Evolutionary conservation across 441 rosid genomes (phyloP), one percentile per base, ranked within the genome.

Genomic region (Populus trichocarpa): DNA sequence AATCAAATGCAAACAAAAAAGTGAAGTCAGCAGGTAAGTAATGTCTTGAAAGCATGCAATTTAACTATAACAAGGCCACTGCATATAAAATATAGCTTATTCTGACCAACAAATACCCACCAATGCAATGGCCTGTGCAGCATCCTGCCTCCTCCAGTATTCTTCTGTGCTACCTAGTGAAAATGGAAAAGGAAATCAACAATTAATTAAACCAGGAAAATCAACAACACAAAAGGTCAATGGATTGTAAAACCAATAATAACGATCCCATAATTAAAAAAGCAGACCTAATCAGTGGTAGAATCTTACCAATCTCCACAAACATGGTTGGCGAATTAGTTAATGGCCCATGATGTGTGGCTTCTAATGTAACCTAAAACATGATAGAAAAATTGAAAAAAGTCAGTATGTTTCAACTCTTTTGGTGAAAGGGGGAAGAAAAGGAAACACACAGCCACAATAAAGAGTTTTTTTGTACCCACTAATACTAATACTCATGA

Each of bases 331-430:
- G 97, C 63, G 86, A 88, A 76, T 22, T 89, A 25, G 97, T 93
- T 68, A 87, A 73, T 8, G 97, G 94, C 74, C 97, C 97, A 88
- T 94, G 98, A 83, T 93, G 97, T 82, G 97, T 93, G 26, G 84
- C 98, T 86, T 94, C 98, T 84, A 86, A 78, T 70, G 95, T 92
- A 72, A 93, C 86, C 97, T 93, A 68, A 78, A 38, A 71, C n/a
- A 81, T 28, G 18, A 70, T 61, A 61, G 30, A 26, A 69, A 22
- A 63, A 70, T 42, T 75, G 77, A 67, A 75, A 72, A 66, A 42
- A 65, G 26, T 28, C 59, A 16, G 22, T 25, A n/a, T 32, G 67
- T 46, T 26, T 71, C 71, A 42, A 42, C 13, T 22, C 3, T 20
- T 67, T 53, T 75, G 78, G 72, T 67, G 6, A n/a, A 46, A 46